Evolutionary conservation across 176 grass and related monocot genomes (phyloP).

Genomic region (Carex kokanica): DNA sequence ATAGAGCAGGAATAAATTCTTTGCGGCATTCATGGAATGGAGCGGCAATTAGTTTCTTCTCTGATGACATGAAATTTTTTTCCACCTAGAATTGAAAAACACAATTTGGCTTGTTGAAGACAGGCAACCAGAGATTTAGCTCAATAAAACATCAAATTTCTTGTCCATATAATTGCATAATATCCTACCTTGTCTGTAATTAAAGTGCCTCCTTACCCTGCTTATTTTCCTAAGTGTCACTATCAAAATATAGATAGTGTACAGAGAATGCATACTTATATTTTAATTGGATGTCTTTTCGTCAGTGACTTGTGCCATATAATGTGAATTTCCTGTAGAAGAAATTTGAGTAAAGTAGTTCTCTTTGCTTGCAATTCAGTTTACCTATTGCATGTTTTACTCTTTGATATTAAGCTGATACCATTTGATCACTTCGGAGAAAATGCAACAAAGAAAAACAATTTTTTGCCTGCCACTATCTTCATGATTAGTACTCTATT

Average conservation of each 20-base stretch:
- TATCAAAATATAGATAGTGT: constrained; percentile 4
- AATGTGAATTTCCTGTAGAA: neutral
- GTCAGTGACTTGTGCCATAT: neutral
- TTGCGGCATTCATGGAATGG: neutral
- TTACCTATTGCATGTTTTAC: neutral
- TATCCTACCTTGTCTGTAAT: neutral
- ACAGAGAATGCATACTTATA: neutral
- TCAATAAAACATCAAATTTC: neutral
- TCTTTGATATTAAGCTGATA: constrained; percentile 5
- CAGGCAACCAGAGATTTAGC: neutral
- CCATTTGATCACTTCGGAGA: neutral
- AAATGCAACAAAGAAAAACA: neutral
- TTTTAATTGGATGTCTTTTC: neutral
- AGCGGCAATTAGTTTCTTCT: neutral
- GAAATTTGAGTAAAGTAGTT: neutral
- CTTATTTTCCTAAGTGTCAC: constrained; percentile 10
- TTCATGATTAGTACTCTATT: neutral
- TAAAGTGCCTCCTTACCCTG: neutral
- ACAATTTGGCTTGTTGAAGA: neutral
- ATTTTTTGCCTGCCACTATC: neutral
- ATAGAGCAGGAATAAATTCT: neutral
- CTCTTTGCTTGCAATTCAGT: neutral
- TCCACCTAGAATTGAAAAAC: neutral
- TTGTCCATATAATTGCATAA: neutral
- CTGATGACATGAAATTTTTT: neutral